phyloP scores from a whole-genome alignment of 148 eudicot species.

The Spergularia bocconei region DNA sequence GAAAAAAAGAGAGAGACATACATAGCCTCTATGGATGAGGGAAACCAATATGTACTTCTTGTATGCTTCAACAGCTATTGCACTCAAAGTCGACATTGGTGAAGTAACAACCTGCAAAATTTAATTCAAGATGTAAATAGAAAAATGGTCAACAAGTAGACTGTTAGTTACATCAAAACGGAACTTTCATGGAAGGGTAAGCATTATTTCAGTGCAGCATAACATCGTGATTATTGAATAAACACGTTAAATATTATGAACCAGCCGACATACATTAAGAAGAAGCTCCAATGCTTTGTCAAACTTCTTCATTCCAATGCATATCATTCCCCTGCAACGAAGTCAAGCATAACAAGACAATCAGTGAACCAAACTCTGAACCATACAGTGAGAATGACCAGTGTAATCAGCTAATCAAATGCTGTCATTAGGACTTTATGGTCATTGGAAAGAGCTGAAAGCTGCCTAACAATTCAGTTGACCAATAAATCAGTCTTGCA shows the following conservation, averaged over 20 bases:
- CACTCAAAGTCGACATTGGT: conserved; percentile 75
- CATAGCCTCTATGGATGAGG: conserved; percentile 92
- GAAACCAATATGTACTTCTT: conserved; percentile 88
- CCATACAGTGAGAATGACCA: neutral
- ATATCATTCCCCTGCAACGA: conserved; percentile 76
- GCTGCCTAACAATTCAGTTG: neutral
- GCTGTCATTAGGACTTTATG: neutral
- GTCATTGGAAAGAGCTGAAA: neutral
- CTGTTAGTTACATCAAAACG: neutral
- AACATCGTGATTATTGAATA: neutral
- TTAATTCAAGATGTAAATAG: neutral
- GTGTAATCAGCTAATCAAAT: neutral
- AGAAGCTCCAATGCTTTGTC: conserved; percentile 87
- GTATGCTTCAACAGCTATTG: conserved; percentile 96
- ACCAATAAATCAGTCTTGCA: neutral
- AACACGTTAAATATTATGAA: neutral
- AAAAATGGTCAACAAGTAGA: neutral
- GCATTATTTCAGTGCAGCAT: neutral
- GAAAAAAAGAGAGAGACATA: conserved; percentile 21
- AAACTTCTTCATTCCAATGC: conserved; percentile 74
- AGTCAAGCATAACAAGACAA: conserved; percentile 16
- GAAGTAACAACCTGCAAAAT: conserved; percentile 79
- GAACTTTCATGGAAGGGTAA: neutral
- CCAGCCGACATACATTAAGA: conserved; percentile 57
- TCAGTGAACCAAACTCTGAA: conserved; percentile 9